Evolutionary conservation across 306 rosid species (phyloP).

Genomic region (Lotus japonicus): DNA sequence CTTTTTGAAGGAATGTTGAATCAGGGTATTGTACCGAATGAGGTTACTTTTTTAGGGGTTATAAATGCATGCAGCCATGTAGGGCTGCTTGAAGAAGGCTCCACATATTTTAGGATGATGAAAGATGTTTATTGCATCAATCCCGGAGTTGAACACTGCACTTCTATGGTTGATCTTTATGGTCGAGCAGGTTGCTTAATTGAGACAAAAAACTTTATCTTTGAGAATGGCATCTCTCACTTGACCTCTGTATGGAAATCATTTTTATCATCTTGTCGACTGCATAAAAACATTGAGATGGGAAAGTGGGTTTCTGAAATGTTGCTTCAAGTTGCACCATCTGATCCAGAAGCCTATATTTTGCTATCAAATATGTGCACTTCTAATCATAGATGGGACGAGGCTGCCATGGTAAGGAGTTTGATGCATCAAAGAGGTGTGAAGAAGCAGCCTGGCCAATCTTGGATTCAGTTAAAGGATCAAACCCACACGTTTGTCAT

Average conservation of each 20-base stretch:
- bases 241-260: slow-evolving; percentile 66
- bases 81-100: slow-evolving; percentile 74
- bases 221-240: slow-evolving; percentile 49
- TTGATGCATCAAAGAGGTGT: slow-evolving; percentile 69
- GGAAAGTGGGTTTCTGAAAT: slow-evolving; percentile 65
- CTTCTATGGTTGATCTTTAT: slow-evolving; percentile 88
- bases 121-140: slow-evolving; percentile 49
- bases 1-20: slow-evolving; percentile 61
- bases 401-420: slow-evolving; percentile 57
- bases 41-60: slow-evolving; percentile 68
- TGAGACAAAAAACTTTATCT: slow-evolving; percentile 59
- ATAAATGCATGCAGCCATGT: slow-evolving; percentile 85
- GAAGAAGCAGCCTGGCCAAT: slow-evolving; percentile 68
- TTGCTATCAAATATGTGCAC: slow-evolving; percentile 68
- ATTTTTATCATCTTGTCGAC: slow-evolving; percentile 63
- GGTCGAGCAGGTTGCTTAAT: slow-evolving; percentile 75
- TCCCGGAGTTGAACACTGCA: slow-evolving; percentile 64
- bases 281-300: slow-evolving; percentile 60
- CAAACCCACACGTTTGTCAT: slow-evolving; percentile 53
- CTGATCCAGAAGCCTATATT: slow-evolving; percentile 60
- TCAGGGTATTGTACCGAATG: slow-evolving; percentile 61
- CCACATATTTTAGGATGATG: slow-evolving; percentile 65
- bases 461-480: slow-evolving; percentile 76
- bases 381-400: slow-evolving; percentile 54
- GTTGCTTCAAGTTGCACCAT: slow-evolving; percentile 54